phyloP scores from a whole-genome alignment of 2,329 filamentous ascomycete genomes.

The Pezicula neosporulosa region DNA sequence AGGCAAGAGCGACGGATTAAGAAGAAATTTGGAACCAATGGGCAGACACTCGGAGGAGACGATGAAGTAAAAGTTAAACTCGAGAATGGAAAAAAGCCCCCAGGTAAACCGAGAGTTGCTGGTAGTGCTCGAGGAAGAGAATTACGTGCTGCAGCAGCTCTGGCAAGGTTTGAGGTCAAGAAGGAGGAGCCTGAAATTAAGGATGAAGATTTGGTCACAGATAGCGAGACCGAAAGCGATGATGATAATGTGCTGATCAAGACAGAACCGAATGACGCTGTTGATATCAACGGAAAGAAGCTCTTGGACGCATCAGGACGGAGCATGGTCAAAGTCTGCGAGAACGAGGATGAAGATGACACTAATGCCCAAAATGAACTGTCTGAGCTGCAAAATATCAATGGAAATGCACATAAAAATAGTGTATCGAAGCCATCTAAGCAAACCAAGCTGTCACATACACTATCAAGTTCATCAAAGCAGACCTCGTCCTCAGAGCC shows the following conservation, averaged over 20 bases:
- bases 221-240: conserved; percentile 40
- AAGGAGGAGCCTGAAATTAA: conserved; percentile 38
- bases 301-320: conserved; percentile 65
- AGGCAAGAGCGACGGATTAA: conserved; percentile 50
- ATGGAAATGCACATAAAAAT: conserved; percentile 6
- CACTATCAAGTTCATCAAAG: not conserved
- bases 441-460: not conserved
- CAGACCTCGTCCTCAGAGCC: not conserved
- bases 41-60: conserved; percentile 45
- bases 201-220: conserved; percentile 35
- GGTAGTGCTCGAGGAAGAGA: conserved; percentile 56
- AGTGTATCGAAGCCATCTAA: conserved; percentile 11
- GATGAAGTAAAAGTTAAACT: conserved; percentile 42
- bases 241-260: conserved; percentile 43
- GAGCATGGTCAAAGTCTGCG: conserved; percentile 71
- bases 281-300: conserved; percentile 62
- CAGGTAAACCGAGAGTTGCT: conserved; percentile 56
- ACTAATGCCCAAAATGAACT: conserved; percentile 59
- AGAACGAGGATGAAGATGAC: conserved; percentile 61
- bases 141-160: conserved; percentile 55
- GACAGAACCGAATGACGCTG: conserved; percentile 45
- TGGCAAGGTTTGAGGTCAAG: conserved; percentile 50
- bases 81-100: conserved; percentile 46
- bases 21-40: conserved; percentile 53
- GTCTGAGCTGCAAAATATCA: conserved; percentile 57